Evolutionary conservation across 2,329 filamentous ascomycete species (phyloP).

Genomic region (Fonsecaea multimorphosa): DNA sequence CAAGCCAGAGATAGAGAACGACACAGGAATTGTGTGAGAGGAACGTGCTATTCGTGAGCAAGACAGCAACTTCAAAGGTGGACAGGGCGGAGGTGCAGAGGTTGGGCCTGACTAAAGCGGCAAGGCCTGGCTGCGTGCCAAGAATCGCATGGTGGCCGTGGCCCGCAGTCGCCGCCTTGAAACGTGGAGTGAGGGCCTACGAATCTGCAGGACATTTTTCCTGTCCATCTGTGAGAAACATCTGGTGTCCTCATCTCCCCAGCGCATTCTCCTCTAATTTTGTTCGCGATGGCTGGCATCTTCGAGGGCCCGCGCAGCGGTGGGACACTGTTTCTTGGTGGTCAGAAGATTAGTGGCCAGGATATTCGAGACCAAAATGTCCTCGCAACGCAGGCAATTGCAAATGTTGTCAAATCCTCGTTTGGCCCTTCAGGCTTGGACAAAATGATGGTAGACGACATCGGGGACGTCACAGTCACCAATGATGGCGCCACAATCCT

Average conservation of each 20-base stretch:
- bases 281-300: slow-evolving; percentile 80
- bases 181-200: not conserved
- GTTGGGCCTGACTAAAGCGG: not conserved
- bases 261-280: not conserved
- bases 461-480: slow-evolving; percentile 98
- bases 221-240: not conserved
- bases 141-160: not conserved
- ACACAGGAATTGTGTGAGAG: too few species aligned
- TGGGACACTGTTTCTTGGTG: slow-evolving; percentile 94
- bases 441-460: slow-evolving; percentile 99
- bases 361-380: slow-evolving; percentile 99
- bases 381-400: slow-evolving; percentile 91
- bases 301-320: slow-evolving; percentile 92
- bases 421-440: slow-evolving; percentile 96
- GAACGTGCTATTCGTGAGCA: not conserved
- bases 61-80: not conserved
- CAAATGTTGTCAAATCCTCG: slow-evolving; percentile 98
- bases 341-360: slow-evolving; percentile 93
- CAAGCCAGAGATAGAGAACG: too few species aligned
- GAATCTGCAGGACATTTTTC: slow-evolving; percentile 17
- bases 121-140: not conserved
- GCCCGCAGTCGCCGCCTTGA: slow-evolving; percentile 2
- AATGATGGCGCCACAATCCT: slow-evolving; percentile 99
- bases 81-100: not conserved
- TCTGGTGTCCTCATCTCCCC: not conserved